Evolutionary conservation across 768 basidiomycete species (phyloP), one percentile per base, ranked within the genome.

Genomic region (Lentinus brumalis): DNA sequence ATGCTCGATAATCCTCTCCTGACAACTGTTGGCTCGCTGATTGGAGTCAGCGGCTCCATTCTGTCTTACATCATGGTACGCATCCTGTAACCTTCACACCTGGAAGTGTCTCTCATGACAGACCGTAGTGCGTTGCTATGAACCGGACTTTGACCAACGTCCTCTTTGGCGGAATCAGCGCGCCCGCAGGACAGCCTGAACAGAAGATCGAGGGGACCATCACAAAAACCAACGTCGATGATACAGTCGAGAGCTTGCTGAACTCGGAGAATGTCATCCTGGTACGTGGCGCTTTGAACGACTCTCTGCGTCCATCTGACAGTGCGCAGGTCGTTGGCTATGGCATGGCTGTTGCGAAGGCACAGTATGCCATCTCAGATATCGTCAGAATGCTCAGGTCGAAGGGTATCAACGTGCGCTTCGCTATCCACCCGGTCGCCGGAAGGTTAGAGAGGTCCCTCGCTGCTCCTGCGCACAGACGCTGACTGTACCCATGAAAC

Each of bases 301-400:
- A n/a, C 15, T 8, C 15, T 7, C 10, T 16, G 39, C 16, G 12
- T 15, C 41, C 10, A 21, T 7, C 26, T 15, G 11, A 35, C 38
- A 5, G 8, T 31, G 11, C n/a, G 26, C 42, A 89, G 88, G 87
- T 90, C 39, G 88, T 92, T 15, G 90, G 91, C 14, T 94, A 95
- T 69, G 93, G 93, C 40, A 93, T 95, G 91, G 93, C 93, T 31
- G 92, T 94, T 1, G 92, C 93, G 21, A 94, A 92, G 71, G 93
- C 93, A 5, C 93, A 95, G 67, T 91, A 90, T 59, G 78, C 79
- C 3, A 84, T 86, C 61, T 79, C 82, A 6, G 93, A 94, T 65
- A 92, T 95, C 44, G 86, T 87, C 18, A 78, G 83, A 0, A 82
- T 89, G 74, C 79, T 94, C 41, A 79, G 87, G 50, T 79, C 86